Conservation (phyloP, 345 rosid genomes). For the Salix udensis region DNA sequence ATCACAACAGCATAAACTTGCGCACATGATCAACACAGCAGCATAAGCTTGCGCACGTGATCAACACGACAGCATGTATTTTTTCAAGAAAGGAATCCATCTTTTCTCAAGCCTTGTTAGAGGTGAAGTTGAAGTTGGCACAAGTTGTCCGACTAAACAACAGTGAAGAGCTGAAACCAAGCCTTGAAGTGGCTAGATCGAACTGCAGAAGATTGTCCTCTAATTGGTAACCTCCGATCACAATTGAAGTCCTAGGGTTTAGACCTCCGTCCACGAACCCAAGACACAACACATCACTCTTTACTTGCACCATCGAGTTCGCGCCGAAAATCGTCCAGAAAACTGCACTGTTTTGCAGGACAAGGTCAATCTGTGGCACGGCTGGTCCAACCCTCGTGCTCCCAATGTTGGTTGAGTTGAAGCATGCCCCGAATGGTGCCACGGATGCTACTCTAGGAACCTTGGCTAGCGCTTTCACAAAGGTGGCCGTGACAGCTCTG, state of each 20-base stretch:
- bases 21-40: too few species aligned
- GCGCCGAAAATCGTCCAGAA: conserved; percentile 9
- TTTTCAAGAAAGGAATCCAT: too few species aligned
- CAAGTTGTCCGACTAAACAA: conserved; percentile 11
- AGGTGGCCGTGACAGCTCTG: conserved; percentile 6
- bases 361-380: conserved; percentile 13
- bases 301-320: conserved; percentile 7
- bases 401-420: neutral
- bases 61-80: too few species aligned
- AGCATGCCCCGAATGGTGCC: conserved; percentile 14
- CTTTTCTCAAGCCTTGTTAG: neutral
- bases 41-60: too few species aligned
- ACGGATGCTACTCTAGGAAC: conserved; percentile 7
- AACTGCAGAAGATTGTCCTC: conserved; percentile 30
- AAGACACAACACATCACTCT: conserved; percentile 2
- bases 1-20: too few species aligned
- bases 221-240: conserved; percentile 23
- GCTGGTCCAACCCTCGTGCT: conserved; percentile 10
- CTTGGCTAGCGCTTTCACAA: conserved; percentile 1
- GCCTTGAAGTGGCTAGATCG: conserved; percentile 26
- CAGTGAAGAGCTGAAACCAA: conserved; percentile 22
- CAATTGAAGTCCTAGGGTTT: conserved; percentile 19
- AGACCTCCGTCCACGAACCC: conserved; percentile 21
- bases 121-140: conserved; percentile 17
- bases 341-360: conserved; percentile 2